phyloP scores from a whole-genome alignment of 768 basidiomycete species.

The Imleria badia region DNA sequence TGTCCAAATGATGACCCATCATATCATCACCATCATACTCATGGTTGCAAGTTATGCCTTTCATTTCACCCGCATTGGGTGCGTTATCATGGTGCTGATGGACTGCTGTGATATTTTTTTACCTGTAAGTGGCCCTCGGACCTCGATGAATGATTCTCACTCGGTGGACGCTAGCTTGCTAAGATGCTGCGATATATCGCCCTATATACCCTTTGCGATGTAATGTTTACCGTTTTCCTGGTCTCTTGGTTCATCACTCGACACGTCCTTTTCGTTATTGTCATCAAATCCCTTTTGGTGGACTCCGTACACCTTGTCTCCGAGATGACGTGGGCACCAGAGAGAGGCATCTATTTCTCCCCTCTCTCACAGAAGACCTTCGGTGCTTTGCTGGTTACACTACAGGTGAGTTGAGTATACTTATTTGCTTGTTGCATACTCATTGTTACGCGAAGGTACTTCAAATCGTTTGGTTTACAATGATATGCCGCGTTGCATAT shows the following conservation, averaged over 20 bases:
- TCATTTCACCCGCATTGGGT: constrained; percentile 88
- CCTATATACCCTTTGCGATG: constrained; percentile 64
- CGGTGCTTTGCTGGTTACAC: constrained; percentile 47
- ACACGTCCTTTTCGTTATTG: constrained; percentile 75
- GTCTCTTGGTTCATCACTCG: constrained; percentile 90
- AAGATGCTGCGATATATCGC: constrained; percentile 93
- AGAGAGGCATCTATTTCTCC: constrained; percentile 57
- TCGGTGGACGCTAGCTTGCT: constrained; percentile 57
- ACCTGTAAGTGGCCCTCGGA: constrained; percentile 57
- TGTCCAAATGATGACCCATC: constrained; percentile 94
- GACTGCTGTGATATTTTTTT: constrained; percentile 92
- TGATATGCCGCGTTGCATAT: constrained; percentile 84
- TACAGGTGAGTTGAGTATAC: constrained; percentile 50
- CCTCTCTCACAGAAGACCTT: constrained; percentile 47
- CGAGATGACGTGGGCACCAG: constrained; percentile 61
- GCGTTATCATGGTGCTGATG: constrained; percentile 88
- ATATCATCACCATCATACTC: constrained; percentile 82
- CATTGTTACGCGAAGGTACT: constrained; percentile 47
- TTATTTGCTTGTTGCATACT: not conserved
- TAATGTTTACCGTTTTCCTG: constrained; percentile 78
- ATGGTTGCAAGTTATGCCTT: constrained; percentile 75
- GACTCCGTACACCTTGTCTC: constrained; percentile 49
- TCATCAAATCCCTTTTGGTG: constrained; percentile 59
- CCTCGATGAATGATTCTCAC: not conserved
- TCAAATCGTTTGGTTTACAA: constrained; percentile 81